These are phyloP conservation scores for Stephanodiscus minutulus DNA, from an alignment of 108 stramenopile genomes.

Conservation along the genomic window DNA sequence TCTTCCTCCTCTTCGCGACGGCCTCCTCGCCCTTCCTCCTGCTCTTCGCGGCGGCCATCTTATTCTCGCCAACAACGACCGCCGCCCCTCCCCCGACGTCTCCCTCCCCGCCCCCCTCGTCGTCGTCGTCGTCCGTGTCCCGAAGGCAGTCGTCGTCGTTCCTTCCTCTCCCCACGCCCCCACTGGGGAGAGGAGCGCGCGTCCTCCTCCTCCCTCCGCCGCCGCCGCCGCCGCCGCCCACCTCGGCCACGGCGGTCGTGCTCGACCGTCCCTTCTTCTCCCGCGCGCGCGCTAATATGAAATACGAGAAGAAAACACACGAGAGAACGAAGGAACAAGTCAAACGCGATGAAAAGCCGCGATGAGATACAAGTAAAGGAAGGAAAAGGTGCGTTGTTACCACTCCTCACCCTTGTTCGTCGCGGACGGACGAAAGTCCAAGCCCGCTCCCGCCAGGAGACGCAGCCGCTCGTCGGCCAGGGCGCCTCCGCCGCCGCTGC, in stretches of 20 bases:
- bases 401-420: too few species aligned
- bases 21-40: neutral
- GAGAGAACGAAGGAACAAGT: too few species aligned
- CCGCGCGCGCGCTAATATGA: too few species aligned
- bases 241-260: neutral
- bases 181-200: too few species aligned
- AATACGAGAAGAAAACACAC: too few species aligned
- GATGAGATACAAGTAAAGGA: too few species aligned
- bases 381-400: too few species aligned
- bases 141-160: neutral
- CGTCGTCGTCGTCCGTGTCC: constrained; percentile 17
- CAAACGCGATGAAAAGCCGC: too few species aligned
- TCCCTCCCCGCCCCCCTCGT: neutral
- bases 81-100: neutral
- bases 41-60: neutral
- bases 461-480: neutral
- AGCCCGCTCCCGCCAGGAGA: too few species aligned
- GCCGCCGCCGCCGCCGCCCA: neutral
- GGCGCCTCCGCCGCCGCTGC: too few species aligned
- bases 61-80: neutral
- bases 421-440: too few species aligned
- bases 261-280: too few species aligned
- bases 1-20: neutral
- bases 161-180: neutral
- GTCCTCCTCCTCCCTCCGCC: neutral